Percentiles rank a stretch among this genome's conserved stretches.
Conservation (phyloP, 1,139 yeast genomes). For the Saccharomyces hybrid region DNA sequence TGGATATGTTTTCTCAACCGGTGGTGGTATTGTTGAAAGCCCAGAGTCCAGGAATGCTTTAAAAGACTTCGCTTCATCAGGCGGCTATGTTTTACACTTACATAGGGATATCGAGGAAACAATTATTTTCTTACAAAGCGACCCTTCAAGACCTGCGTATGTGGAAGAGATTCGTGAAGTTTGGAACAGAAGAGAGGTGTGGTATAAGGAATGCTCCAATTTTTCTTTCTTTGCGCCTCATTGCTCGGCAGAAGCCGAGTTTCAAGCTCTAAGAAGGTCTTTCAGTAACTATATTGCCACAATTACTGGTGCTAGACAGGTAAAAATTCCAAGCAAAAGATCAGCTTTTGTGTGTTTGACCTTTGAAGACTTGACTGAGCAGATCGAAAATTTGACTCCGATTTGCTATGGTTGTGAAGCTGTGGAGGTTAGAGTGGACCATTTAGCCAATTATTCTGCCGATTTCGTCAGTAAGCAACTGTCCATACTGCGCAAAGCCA, state of each 20-base stretch:
- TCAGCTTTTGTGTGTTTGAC: conserved; percentile 73
- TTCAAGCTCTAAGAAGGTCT: conserved; percentile 49
- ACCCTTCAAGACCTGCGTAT: conserved; percentile 83
- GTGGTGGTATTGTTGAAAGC: conserved; percentile 92
- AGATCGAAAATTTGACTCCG: conserved; percentile 43
- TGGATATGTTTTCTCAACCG: conserved; percentile 78
- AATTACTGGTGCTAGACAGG: conserved; percentile 52
- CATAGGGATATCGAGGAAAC: conserved; percentile 85
- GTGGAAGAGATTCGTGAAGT: conserved; percentile 71
- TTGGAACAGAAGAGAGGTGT: conserved; percentile 73
- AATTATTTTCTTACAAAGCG: conserved; percentile 62
- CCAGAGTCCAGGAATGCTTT: conserved; percentile 57
- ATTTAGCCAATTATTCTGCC: conserved; percentile 44
- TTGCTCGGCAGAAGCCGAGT: conserved; percentile 50
- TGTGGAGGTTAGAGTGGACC: conserved; percentile 76
- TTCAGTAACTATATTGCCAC: conserved; percentile 52
- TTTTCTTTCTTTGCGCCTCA: conserved; percentile 72
- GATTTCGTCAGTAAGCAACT: conserved; percentile 67
- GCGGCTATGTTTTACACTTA: conserved; percentile 75
- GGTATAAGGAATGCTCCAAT: conserved; percentile 79
- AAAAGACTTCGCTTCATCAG: conserved; percentile 42
- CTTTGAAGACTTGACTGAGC: conserved; percentile 46
- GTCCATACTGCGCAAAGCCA: conserved; percentile 54
- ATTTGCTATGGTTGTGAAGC: conserved; percentile 68
- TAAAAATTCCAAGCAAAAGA: conserved; percentile 44